Evolutionary conservation across 768 basidiomycete genomes (phyloP), one percentile per base, ranked within the genome.

Genomic region (Lactarius deliciosus): DNA sequence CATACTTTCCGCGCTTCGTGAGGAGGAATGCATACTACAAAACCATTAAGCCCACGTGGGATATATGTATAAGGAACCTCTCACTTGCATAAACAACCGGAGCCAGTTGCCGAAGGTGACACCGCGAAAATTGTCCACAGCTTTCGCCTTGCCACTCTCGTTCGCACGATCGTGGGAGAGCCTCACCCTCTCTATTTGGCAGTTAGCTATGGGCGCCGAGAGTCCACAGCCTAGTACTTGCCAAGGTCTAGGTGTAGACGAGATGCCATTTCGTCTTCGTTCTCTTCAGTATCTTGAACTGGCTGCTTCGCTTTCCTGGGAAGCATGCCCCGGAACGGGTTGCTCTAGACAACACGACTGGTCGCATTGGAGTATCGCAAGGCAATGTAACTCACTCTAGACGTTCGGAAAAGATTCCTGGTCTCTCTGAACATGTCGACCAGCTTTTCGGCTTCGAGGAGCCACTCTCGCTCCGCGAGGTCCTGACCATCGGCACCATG

Each of bases 371-470:
- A 2, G 16, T 32, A 34, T 30, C 18, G 20, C 18, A 34, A n/a
- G 30, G 18, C n/a, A 28, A 15, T 43, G 22, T 18, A 10, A 25
- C 86, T 71, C 66, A 94, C 94, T 71, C 88, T 78, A 34, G 88
- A 88, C 2, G 89, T 86, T 71, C 89, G 81, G 74, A 96, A 99
- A 69, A 98, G 74, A 68, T 87, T 85, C 68, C 88, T 83, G 0
- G 95, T 95, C 78, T 94, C 89, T 61, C 96, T 80, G 77, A 95
- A 98, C 75, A 85, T 88, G 67, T 97, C 95, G 4, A 97, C 83
- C 56, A 99, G 79, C 71, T 86, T 89, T 73, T 93, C 92, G 0
- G 94, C 93, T 71, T 93, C 88, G 34, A 88, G 73, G 69, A 96
- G 78, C 91, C 95, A 98, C 71, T 89, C 85, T 60, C 84, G 81